Evolutionary conservation across 2,329 filamentous ascomycete species (phyloP), one percentile per base, ranked within the genome.

Genomic region (Diaporthe nobilis): DNA sequence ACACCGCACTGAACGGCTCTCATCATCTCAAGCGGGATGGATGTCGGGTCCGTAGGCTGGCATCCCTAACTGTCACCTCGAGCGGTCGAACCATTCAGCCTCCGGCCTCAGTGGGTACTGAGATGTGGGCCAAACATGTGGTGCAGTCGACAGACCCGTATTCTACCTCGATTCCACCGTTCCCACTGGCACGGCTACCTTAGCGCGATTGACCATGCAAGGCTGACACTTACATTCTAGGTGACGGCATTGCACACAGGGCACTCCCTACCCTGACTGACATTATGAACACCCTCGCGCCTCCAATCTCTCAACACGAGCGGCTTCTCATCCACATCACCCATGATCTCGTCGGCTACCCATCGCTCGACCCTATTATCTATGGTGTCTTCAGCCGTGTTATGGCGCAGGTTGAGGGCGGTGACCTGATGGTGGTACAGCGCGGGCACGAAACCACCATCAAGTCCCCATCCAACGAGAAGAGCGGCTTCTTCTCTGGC

Each of bases 341-440:
- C 12, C 97, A 99, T 87, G 97, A 98, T 84, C 91, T 99, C 58
- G 92, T 95, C 79, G 95, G 95, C 79, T 99, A 99, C 83, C 97
- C 97, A 3, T 96, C 95, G 25, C 92, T 99, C 80, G 96, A 98
- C 83, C 95, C 96, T 25, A 90, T 98, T 73, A 95, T 98, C 80
- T 95, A 98, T 85, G 90, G 91, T 75, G 95, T 97, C 78, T 99
- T 99, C 87, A 94, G 94, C 73, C 93, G 95, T 72, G 96, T 99
- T 81, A 99, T 99, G 97, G 91, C 95, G n/a, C 97, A 99, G 86
- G 97, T 99, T 61, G 97, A 99, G 85, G 97, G 97, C 78, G 97
- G 97, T 73, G 97, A 98, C 81, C 89, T 99, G 25, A 90, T 98
- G 72, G 97, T 99, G 73, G 92, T 98, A 77, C 97, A 99, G 85